Evolutionary conservation across 345 rosid species (phyloP), one percentile per base, ranked within the genome.

Genomic region (Hypericum androsaemum): DNA sequence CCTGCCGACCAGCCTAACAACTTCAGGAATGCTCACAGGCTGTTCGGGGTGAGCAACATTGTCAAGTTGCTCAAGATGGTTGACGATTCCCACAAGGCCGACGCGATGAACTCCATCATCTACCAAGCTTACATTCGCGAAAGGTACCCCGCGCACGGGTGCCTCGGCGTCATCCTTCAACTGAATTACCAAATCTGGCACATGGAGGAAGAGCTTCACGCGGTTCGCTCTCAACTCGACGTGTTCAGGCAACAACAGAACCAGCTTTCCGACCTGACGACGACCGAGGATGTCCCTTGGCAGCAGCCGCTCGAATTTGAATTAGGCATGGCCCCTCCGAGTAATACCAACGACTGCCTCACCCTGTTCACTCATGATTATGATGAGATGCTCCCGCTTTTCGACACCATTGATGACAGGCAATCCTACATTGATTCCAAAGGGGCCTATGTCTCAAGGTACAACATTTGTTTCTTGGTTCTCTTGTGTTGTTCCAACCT

Each of bases 91-190:
- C 88, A 83, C 44, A 67, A 57, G 60, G 59, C 65, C 0, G 86
- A 81, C 37, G 97, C 99, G 6, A 92, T 88, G 95, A 65, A 72
- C 16, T 88, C 97, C 0, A 85, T 92, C 38, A 88, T 81, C 12
- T 82, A 58, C 55, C 82, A 92, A 42, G 69, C 99, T 0, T 66
- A 78, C 50, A 62, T 81, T 16, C 84, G 99, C 0, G 95, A 81
- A 16, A 64, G 64, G 61, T 78, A 50, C 16, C 99, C 99, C 1
- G 95, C 88, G 6, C 77, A 80, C 14, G 99, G 99, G 0, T 88
- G 97, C 43, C 60, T 65, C 6, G 86, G 83, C 0, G 51, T 83
- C 10, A 88, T 80, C 13, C 66, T 71, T 9, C 75, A 77, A 0
- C 76, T 81, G 0, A 58, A 74, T 4, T 66, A 64, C 37, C 75